These are phyloP conservation scores for Rosellinia necatrix DNA, from an alignment of 2,329 filamentous ascomycete species.

Conservation along the genomic window DNA sequence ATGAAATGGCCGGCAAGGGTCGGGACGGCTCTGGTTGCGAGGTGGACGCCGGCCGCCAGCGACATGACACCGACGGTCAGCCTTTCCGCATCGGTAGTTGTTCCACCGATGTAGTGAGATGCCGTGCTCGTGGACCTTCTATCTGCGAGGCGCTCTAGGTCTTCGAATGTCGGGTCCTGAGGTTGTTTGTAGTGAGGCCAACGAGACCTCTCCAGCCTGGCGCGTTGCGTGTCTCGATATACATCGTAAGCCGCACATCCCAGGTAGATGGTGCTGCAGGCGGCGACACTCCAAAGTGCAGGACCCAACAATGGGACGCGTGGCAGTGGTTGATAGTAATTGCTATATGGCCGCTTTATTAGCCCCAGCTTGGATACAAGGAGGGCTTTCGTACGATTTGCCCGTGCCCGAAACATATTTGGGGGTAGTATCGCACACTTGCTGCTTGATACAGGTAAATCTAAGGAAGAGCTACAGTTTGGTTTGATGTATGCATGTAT, in stretches of 20 bases:
- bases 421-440: no score
- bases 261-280: constrained; percentile 32
- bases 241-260: constrained; percentile 38
- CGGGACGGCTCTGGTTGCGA: constrained; percentile 10
- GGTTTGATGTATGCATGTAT: no score
- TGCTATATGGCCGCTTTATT: neutral
- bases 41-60: constrained; percentile 23
- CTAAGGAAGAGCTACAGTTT: no score
- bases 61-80: constrained; percentile 22
- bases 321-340: neutral
- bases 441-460: no score
- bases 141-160: constrained; percentile 19
- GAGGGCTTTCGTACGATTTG: neutral
- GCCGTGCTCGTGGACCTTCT: neutral
- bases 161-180: constrained; percentile 25
- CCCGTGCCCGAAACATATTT: neutral
- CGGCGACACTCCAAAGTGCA: constrained; percentile 32
- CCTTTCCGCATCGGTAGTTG: constrained; percentile 15
- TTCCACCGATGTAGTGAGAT: neutral
- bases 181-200: neutral
- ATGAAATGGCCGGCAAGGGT: constrained; percentile 11
- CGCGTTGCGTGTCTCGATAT: constrained; percentile 26
- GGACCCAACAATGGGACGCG: constrained; percentile 33
- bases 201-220: constrained; percentile 2
- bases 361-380: neutral